Evolutionary conservation across 2,329 filamentous ascomycete genomes (phyloP).

Genomic region (Talaromyces sp.): DNA sequence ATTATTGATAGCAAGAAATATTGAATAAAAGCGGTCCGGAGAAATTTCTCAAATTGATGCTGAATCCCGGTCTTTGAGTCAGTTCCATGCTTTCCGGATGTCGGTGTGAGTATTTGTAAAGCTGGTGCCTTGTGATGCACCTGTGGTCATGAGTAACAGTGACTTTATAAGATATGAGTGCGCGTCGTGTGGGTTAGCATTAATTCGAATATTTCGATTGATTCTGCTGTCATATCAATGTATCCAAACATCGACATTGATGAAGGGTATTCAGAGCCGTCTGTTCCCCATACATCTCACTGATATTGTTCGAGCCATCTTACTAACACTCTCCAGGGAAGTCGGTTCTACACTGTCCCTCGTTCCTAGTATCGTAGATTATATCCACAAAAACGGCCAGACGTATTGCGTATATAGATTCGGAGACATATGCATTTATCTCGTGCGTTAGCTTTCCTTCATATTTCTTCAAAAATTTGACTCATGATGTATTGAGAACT

Average conservation of each 20-base stretch:
- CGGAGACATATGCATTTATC: slow-evolving; percentile 6
- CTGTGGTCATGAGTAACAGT: too few relatives aligned
- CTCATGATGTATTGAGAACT: neutral
- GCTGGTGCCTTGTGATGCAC: neutral
- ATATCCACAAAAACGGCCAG: slow-evolving; percentile 16
- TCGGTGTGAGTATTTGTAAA: neutral
- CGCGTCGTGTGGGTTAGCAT: neutral
- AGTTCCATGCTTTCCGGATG: neutral
- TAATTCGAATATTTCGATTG: neutral
- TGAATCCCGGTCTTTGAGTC: neutral
- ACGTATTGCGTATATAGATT: slow-evolving; percentile 19
- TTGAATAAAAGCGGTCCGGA: neutral
- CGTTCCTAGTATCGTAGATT: slow-evolving; percentile 15
- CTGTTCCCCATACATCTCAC: neutral
- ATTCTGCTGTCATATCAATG: neutral
- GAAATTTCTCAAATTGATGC: neutral
- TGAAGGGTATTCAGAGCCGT: slow-evolving; percentile 10
- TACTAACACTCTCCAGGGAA: slow-evolving; percentile 2
- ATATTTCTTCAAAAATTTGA: too few relatives aligned
- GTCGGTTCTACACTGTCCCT: slow-evolving; percentile 16
- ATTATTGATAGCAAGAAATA: neutral
- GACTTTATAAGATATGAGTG: neutral
- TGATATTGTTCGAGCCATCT: neutral
- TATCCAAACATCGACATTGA: neutral
- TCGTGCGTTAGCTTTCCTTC: neutral